Evolutionary conservation across 2,329 filamentous ascomycete species (phyloP).

Genomic region (Allantophomopsis cytisporea): DNA sequence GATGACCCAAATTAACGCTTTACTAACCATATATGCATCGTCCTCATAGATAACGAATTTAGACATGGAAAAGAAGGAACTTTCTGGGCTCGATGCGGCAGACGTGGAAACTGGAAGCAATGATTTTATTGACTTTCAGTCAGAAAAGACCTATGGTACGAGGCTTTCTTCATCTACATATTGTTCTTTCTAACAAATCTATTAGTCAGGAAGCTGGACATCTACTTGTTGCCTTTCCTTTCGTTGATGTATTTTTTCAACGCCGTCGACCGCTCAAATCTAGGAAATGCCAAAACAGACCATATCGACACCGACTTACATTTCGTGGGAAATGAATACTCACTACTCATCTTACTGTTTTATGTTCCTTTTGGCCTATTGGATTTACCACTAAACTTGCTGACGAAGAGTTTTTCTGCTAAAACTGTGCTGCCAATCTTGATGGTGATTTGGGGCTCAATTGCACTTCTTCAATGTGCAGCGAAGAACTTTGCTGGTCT

Average conservation of each 20-base stretch:
- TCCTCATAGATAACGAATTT: too few relatives aligned
- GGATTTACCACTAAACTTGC: slow-evolving; percentile 32
- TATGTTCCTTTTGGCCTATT: slow-evolving; percentile 25
- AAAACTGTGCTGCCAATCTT: slow-evolving; percentile 24
- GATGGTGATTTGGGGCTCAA: slow-evolving; percentile 33
- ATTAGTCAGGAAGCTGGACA: slow-evolving; percentile 13
- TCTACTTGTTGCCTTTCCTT: slow-evolving; percentile 1
- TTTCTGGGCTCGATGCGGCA: too few relatives aligned
- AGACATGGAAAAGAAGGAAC: too few relatives aligned
- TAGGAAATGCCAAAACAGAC: slow-evolving; percentile 19
- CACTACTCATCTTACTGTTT: slow-evolving; percentile 18
- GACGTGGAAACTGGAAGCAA: too few relatives aligned
- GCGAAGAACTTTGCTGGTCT: slow-evolving; percentile 20
- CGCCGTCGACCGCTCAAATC: slow-evolving; percentile 24
- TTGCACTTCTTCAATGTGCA: slow-evolving; percentile 24
- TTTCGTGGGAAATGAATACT: slow-evolving; percentile 17
- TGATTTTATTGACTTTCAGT: too few relatives aligned
- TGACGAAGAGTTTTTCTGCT: slow-evolving; percentile 31
- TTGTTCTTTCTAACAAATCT: too few relatives aligned
- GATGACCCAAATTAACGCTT: too few relatives aligned
- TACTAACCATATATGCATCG: too few relatives aligned
- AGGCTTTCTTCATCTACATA: too few relatives aligned
- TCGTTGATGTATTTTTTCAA: slow-evolving; percentile 27
- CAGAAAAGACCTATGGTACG: too few relatives aligned
- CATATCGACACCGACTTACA: slow-evolving; percentile 15